Evolutionary conservation across 352 stramenopile genomes (phyloP).

Genomic region (Phytophthora sojae): DNA sequence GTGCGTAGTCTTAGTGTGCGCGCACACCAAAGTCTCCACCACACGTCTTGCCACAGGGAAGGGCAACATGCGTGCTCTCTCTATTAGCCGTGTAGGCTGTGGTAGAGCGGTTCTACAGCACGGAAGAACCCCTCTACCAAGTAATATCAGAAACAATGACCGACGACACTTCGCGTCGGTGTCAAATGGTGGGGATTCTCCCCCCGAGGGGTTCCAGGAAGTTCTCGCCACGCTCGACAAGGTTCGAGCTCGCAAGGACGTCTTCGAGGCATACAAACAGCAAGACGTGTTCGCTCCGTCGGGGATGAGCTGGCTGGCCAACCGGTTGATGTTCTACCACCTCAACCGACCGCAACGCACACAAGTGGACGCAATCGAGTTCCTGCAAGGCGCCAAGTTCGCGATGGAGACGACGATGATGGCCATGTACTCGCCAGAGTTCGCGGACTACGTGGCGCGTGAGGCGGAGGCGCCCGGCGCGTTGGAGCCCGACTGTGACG

Average conservation of each 20-base stretch:
- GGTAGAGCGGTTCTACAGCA: background rate
- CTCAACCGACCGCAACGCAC: slow-evolving; percentile 38
- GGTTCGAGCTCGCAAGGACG: slow-evolving; percentile 18
- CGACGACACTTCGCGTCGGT: slow-evolving; percentile 12
- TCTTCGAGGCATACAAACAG: slow-evolving; percentile 27
- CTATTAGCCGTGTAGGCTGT: background rate
- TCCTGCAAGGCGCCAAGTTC: slow-evolving; percentile 38
- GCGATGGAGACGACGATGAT: slow-evolving; percentile 33
- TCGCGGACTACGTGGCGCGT: slow-evolving; percentile 28
- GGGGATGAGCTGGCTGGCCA: slow-evolving; percentile 24
- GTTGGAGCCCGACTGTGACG: slow-evolving; percentile 30
- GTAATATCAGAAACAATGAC: background rate
- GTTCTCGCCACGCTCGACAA: slow-evolving; percentile 28
- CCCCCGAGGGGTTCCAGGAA: slow-evolving; percentile 24
- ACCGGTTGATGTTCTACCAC: slow-evolving; percentile 44
- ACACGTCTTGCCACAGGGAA: background rate
- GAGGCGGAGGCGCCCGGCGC: slow-evolving; percentile 15
- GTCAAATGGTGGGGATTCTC: background rate
- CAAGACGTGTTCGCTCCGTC: slow-evolving; percentile 29
- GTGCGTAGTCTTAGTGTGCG: background rate
- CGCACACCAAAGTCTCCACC: background rate
- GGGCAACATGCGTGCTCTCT: background rate
- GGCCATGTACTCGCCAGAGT: slow-evolving; percentile 44
- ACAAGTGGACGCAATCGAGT: slow-evolving; percentile 38
- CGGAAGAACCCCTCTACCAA: background rate